Base-by-base conservation (phyloP, 345 rosid species). In the Pugionium dolabratum region DNA sequence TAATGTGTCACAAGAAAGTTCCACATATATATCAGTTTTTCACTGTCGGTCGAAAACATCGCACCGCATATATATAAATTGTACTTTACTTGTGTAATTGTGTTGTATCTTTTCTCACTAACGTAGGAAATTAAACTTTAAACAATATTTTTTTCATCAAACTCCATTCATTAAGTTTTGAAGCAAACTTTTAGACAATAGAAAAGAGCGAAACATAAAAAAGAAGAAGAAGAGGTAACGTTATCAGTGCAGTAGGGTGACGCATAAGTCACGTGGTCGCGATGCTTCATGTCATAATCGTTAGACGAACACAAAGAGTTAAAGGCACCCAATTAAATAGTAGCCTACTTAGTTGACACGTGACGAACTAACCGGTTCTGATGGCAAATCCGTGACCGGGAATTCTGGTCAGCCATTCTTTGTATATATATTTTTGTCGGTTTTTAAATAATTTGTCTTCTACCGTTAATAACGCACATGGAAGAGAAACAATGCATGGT, bases 181-280 rank as follows among this genome's bases (percentile, higher is more conserved):
- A n/a, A 31, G 29, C 36, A 53, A 36, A 47, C 64, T 56, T 71
- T 40, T 41, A 33, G 67, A 54, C 41, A 36, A 37, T 34, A 64
- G 4, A 10, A 36, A 46, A 34, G 46, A 42, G 2, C 28, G 29
- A 18, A 33, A 18, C 18, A 18, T 18, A 18, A 18, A 18, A 18
- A 18, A 18, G 18, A 18, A 18, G 18, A 18, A 18, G 18, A 18
- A 18, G 18, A 18, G 18, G 18, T 18, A 45, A 44, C 48, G 65
- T 27, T 35, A n/a, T 29, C 7, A 59, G 43, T 4, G 43, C 33
- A 43, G 56, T 40, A 58, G 67, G 62, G 50, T 63, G 69, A 54
- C 62, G 64, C 64, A 58, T 45, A 54, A 50, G 39, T 71, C 76
- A 73, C 71, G 72, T 66, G 76, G 53, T 54, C 55, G 29, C 26